Evolutionary conservation across 495 filamentous ascomycete species (phyloP).

Genomic region (Pyronema omphalodes): DNA sequence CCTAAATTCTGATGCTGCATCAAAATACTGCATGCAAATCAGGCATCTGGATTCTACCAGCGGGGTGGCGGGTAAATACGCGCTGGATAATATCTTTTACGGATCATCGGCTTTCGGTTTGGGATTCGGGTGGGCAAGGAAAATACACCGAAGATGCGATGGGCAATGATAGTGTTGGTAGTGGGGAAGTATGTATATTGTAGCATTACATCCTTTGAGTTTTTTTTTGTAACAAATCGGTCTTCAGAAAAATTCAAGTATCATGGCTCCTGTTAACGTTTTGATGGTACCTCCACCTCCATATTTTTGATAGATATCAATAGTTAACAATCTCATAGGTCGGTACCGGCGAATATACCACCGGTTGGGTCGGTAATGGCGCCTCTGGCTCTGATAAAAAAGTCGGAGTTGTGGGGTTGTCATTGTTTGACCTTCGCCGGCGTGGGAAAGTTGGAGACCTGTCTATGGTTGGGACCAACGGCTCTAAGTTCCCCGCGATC

Average conservation of each 20-base stretch:
- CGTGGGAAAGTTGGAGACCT: constrained; percentile 74
- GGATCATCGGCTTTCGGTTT: no score
- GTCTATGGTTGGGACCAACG: constrained; percentile 78
- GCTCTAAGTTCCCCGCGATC: constrained; percentile 77
- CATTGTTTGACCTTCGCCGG: constrained; percentile 72
- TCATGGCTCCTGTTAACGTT: constrained; percentile 62
- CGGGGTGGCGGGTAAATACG: no score
- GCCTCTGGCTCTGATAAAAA: constrained; percentile 77
- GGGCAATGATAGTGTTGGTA: no score
- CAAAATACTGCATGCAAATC: no score
- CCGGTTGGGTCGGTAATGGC: constrained; percentile 64
- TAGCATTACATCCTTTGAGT: no score
- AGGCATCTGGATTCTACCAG: no score
- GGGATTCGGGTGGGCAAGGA: no score
- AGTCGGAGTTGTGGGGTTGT: constrained; percentile 68
- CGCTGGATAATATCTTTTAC: no score
- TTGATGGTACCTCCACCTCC: constrained; percentile 47
- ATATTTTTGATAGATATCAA: background rate
- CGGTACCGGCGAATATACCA: constrained; percentile 57
- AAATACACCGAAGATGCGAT: no score
- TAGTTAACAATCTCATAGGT: constrained; percentile 4
- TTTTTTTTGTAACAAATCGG: no score
- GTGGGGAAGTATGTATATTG: no score
- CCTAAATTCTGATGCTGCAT: no score
- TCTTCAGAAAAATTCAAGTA: constrained; percentile 12